A percentile compares a stretch with the other conserved stretches of the same genome.
Evolutionary conservation across 83 land plant species (phyloP).

Genomic region (Diphasiastrum complanatum): DNA sequence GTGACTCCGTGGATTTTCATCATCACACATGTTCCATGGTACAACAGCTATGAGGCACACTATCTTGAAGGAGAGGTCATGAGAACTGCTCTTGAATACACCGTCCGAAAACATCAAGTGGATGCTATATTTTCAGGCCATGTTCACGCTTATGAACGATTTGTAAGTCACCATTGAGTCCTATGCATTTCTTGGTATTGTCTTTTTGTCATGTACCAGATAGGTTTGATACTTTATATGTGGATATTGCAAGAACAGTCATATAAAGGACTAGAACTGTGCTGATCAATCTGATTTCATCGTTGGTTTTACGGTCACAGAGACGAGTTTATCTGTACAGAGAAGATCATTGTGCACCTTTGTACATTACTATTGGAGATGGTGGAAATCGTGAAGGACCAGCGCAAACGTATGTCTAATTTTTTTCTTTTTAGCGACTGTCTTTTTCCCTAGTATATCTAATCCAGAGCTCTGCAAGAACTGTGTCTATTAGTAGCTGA

Average conservation of each 20-base stretch:
- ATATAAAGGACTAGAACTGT: not conserved
- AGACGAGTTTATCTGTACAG: slow-evolving; percentile 5
- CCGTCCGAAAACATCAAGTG: not conserved
- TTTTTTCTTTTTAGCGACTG: not conserved
- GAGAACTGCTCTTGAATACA: no score
- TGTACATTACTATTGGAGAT: slow-evolving; percentile 14
- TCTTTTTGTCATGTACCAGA: no score
- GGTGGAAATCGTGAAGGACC: slow-evolving; percentile 19
- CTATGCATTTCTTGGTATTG: no score
- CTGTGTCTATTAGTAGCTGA: no score
- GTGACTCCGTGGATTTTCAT: slow-evolving; percentile 10
- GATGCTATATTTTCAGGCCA: slow-evolving; percentile 10
- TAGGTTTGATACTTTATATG: no score
- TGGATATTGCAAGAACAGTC: not conserved
- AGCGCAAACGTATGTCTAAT: not conserved
- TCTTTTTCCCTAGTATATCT: no score
- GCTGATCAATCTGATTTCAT: not conserved
- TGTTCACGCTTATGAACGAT: slow-evolving; percentile 14
- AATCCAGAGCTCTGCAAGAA: no score
- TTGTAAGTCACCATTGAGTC: no score
- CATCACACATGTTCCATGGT: slow-evolving; percentile 15
- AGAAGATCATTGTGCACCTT: slow-evolving; percentile 11
- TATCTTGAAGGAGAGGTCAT: slow-evolving; percentile 11
- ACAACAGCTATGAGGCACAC: slow-evolving; percentile 10
- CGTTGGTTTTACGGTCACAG: no score